Evolutionary conservation across 805 yeast species (phyloP).

Genomic region (Millerago galiae): DNA sequence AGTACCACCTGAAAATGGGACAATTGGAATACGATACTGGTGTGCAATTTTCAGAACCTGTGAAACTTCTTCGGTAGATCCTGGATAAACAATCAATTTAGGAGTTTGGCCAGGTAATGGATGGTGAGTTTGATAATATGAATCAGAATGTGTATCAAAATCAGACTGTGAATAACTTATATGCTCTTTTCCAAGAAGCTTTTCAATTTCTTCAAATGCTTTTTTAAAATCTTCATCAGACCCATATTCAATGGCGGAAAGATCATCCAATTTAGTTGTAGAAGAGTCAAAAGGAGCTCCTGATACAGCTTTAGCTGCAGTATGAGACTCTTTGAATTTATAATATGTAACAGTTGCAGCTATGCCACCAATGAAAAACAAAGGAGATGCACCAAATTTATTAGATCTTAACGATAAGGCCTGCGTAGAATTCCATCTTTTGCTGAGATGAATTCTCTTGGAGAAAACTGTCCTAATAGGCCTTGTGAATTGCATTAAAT

Average conservation of each 20-base stretch:
- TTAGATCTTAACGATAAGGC: neutral
- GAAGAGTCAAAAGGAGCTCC: conserved; percentile 6
- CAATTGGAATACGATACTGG: conserved; percentile 55
- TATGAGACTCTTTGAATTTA: neutral
- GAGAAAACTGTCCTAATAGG: no score
- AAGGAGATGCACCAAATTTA: conserved; percentile 1
- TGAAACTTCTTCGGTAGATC: conserved; percentile 61
- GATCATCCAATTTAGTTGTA: conserved; percentile 30
- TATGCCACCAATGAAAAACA: conserved; percentile 15
- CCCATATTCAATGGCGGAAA: conserved; percentile 37
- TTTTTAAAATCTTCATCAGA: conserved; percentile 28
- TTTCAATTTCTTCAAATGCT: conserved; percentile 38
- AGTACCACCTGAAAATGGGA: conserved; percentile 77
- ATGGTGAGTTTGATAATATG: conserved; percentile 58
- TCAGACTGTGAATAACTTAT: conserved; percentile 32
- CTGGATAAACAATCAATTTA: conserved; percentile 52
- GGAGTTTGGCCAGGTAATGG: conserved; percentile 56
- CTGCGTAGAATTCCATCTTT: conserved; percentile 3
- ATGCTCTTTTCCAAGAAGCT: conserved; percentile 31
- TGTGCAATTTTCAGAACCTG: conserved; percentile 56
- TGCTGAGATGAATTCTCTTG: neutral
- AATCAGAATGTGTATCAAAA: conserved; percentile 48
- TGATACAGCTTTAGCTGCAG: neutral
- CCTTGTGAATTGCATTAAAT: no score
- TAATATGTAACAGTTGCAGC: conserved; percentile 11